Evolutionary conservation across 2,329 filamentous ascomycete genomes (phyloP).

Genomic region (Aspergillus niger): DNA sequence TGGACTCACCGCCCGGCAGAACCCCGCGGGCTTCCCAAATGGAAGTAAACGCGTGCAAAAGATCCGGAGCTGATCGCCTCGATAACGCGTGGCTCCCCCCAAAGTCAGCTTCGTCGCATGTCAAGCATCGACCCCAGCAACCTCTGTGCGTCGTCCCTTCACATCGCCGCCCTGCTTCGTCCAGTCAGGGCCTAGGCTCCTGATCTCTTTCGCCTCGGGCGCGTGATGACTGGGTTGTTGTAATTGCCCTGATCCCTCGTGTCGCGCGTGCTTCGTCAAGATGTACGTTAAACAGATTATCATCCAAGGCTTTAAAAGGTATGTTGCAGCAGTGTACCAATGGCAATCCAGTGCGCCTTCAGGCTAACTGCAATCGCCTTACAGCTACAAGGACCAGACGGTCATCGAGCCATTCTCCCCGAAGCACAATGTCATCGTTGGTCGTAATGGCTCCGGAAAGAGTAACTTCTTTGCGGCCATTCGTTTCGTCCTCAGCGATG

Average conservation of each 20-base stretch:
- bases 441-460: conserved; percentile 98
- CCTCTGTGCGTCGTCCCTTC: conserved; percentile 5
- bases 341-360: conserved; percentile 14
- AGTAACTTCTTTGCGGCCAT: conserved; percentile 99
- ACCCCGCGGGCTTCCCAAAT: conserved; percentile 32
- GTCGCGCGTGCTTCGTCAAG: conserved; percentile 39
- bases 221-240: conserved; percentile 35
- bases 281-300: conserved; percentile 99
- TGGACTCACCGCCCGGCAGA: conserved; percentile 39
- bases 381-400: conserved; percentile 98
- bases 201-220: conserved; percentile 15
- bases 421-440: conserved; percentile 97
- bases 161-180: neutral
- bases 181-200: neutral
- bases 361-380: conserved; percentile 7
- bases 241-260: conserved; percentile 27
- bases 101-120: conserved; percentile 14
- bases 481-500: conserved; percentile 96
- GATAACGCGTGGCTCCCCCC: conserved; percentile 23
- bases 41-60: conserved; percentile 17
- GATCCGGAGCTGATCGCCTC: conserved; percentile 19
- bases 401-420: conserved; percentile 98
- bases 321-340: conserved; percentile 27
- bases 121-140: conserved; percentile 13
- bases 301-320: conserved; percentile 99